Base-by-base conservation (phyloP, 1,284 basidiomycete genomes). In the Papiliotrema nemorosa region DNA sequence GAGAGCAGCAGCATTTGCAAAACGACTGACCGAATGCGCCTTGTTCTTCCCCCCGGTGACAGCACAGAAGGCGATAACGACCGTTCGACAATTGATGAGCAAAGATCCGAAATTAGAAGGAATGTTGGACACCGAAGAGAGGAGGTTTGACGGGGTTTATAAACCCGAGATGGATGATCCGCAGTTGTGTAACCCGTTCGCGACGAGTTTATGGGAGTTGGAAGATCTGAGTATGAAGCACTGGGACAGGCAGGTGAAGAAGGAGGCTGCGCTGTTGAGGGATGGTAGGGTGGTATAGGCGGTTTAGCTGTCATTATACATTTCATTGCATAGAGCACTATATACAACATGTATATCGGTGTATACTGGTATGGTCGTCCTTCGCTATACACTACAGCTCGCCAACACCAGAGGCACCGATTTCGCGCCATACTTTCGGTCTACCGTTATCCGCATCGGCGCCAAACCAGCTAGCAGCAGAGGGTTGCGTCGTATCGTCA, bases 1-100 rank as follows among this genome's bases (percentile, higher is more conserved):
- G 79, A 84, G 91, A 57, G 81, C 84, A 22, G 89, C 90, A 20
- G 89, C 93, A 2, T 97, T 98, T 71, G 81, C 87, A 49, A 97
- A 97, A 76, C 86, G 96, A 24, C 79, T 98, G 36, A 78, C 91
- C 25, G 82, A 81, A 42, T 84, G 85, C 24, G 83, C 85, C 13
- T 77, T 97, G 41, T 83, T 87, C 64, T 89, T 90, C 82, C 83
- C 93, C 0, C 79, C 88, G 1, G 64, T 73, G 2, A 80, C 82
- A 10, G 81, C 84, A 20, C 73, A 85, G 41, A 84, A 85, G 38
- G 77, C 85, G 16, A 72, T 97, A 27, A 80, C 81, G 25, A 88
- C 94, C 59, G 83, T 93, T 6, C 77, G 77, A 37, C 78, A 77
- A 44, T 77, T 97, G 55, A 75, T 94, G 45, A 82, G 79, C 45